Percentiles rank a stretch among this genome's conserved stretches.
Conservation (phyloP, 352 stramenopile species). For the Phytopythium sindhum region DNA sequence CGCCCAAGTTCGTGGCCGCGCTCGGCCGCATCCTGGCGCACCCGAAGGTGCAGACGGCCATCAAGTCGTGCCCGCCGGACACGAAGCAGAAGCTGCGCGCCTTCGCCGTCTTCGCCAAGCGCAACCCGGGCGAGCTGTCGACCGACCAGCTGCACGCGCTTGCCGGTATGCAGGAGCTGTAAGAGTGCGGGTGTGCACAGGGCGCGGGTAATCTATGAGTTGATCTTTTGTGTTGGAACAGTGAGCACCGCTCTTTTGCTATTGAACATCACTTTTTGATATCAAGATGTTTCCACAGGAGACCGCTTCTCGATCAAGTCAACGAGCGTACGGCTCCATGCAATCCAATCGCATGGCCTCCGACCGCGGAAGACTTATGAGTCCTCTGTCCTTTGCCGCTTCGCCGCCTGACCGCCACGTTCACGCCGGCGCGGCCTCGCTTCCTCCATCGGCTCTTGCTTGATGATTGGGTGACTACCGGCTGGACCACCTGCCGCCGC, state of each 20-base stretch:
- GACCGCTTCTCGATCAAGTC: too few species aligned
- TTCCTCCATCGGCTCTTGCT: too few species aligned
- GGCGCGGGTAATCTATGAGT: background rate
- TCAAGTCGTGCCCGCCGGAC: constrained; percentile 75
- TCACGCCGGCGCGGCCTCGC: too few species aligned
- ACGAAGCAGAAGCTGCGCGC: constrained; percentile 69
- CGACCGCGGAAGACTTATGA: too few species aligned
- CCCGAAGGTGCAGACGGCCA: constrained; percentile 79
- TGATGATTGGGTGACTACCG: too few species aligned
- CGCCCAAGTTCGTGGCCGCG: constrained; percentile 64
- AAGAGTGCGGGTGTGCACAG: background rate
- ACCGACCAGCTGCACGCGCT: constrained; percentile 67
- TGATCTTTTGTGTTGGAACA: background rate
- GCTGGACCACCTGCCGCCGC: too few species aligned
- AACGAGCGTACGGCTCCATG: too few species aligned
- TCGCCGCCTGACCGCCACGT: too few species aligned
- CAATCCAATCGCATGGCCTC: too few species aligned
- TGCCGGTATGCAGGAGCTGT: constrained; percentile 37
- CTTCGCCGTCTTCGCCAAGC: constrained; percentile 70
- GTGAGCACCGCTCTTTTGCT: background rate
- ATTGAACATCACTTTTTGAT: background rate
- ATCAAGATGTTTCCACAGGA: background rate
- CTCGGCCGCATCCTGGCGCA: constrained; percentile 77
- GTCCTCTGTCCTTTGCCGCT: too few species aligned
- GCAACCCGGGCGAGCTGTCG: constrained; percentile 51